These are phyloP conservation scores for Oleoguttula mirabilis DNA, from an alignment of 495 filamentous ascomycete genomes.

Conservation along the genomic window DNA sequence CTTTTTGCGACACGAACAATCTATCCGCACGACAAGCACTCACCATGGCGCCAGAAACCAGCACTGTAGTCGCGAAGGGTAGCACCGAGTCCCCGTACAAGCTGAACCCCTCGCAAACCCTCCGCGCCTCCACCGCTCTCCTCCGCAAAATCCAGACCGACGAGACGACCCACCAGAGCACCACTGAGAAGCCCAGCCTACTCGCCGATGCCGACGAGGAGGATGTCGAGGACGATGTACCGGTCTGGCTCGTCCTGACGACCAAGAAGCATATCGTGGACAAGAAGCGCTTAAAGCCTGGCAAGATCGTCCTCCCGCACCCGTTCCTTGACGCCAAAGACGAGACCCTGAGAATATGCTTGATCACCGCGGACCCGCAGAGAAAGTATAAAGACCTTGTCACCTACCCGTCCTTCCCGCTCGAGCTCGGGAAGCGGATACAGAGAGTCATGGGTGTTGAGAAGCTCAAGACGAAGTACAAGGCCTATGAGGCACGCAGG, in stretches of 20 bases:
- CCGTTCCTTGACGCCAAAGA: conserved; percentile 33
- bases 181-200: conserved; percentile 5
- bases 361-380: conserved; percentile 80
- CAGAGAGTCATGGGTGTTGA: conserved; percentile 66
- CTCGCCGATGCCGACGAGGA: conserved; percentile 48
- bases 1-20: too few relatives aligned
- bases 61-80: background rate
- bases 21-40: too few relatives aligned
- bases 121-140: conserved; percentile 72
- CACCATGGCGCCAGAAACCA: background rate
- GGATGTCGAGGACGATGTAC: conserved; percentile 43
- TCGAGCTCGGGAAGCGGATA: conserved; percentile 56
- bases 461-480: conserved; percentile 78
- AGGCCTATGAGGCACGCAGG: conserved; percentile 71
- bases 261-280: conserved; percentile 82
- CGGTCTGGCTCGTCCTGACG: conserved; percentile 74
- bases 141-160: conserved; percentile 64
- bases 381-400: conserved; percentile 80
- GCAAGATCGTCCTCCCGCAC: conserved; percentile 38
- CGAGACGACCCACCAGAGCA: conserved; percentile 39
- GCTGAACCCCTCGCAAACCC: conserved; percentile 50
- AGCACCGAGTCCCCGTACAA: background rate
- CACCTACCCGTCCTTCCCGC: conserved; percentile 60
- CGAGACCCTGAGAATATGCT: conserved; percentile 52
- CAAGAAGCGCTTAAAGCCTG: conserved; percentile 66